Evolutionary conservation across 208 protist species (phyloP), one percentile per base, ranked within the genome.

Genomic region (Kentomonas sorsogonicus): DNA sequence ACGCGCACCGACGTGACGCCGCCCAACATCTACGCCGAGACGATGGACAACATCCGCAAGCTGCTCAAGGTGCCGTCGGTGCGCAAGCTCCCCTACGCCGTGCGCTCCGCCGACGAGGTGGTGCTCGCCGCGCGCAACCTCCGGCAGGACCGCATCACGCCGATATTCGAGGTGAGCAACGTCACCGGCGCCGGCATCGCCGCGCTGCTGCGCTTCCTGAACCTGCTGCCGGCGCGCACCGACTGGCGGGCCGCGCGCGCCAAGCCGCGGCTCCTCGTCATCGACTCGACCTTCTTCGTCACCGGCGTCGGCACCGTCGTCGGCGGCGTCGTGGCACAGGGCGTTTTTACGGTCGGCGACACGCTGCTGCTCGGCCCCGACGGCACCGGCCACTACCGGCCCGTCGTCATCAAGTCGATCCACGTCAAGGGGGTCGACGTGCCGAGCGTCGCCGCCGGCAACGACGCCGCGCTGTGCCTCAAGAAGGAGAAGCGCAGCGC

Each of bases 1-100:
- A 99, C 97, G 0, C 97, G 98, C 60, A 96, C 98, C 53, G 97
- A 99, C 65, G 83, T 94, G 16, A 97, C 92, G 6, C 97, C 96
- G 18, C 70, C 90, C 1, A 93, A 95, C 65, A 83, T 98, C 22
- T 68, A 85, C 15, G 80, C 86, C 30, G 74, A 96, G 57, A 98
- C 95, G 7, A 4, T 96, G 31, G 53, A 75, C 0, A 86, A 77
- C 46, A 90, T 98, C 46, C 50, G 86, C 39, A 95, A 93, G 56
- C 72, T 99, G 36, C 60, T 99, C 9, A 98, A 98, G 68, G 89
- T 85, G 10, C 94, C 94, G 1, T 92, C 82, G 0, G 91, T 95
- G n/a, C 66, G 85, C 25, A 98, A 98, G 56, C 54, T 98, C 33
- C 96, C 97, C 9, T 89, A 96, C 55, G 62, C 88, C 1, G 77